A percentile compares a stretch with the other conserved stretches of the same genome.
These are phyloP conservation scores for Kodamaea fukazawae DNA, from an alignment of 805 yeast species.

Conservation along the genomic window DNA sequence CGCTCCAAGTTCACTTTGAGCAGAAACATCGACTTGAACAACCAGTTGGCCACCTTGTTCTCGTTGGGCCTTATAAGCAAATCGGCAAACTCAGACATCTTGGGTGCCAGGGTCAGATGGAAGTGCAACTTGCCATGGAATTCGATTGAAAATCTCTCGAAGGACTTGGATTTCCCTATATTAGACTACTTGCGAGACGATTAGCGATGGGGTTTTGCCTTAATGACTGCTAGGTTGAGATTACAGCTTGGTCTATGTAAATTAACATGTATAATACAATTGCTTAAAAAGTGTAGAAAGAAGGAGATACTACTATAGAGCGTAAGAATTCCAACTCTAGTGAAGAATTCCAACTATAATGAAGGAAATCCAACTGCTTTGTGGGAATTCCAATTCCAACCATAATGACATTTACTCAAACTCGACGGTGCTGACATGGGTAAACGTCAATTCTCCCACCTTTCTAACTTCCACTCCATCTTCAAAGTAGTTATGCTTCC, in stretches of 20 bases:
- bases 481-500: slow-evolving; percentile 51
- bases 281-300: no score
- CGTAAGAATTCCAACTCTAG: no score
- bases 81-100: slow-evolving; percentile 47
- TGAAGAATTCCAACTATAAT: no score
- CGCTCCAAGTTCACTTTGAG: slow-evolving; percentile 35
- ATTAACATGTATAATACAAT: no score
- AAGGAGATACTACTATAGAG: no score
- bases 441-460: slow-evolving; percentile 22
- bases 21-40: slow-evolving; percentile 47
- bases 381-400: no score
- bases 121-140: slow-evolving; percentile 72
- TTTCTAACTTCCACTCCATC: slow-evolving; percentile 44
- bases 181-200: slow-evolving; percentile 54
- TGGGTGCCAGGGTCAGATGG: slow-evolving; percentile 75
- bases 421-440: slow-evolving; percentile 20
- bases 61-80: slow-evolving; percentile 50
- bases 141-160: slow-evolving; percentile 56
- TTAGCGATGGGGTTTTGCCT: background rate
- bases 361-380: no score
- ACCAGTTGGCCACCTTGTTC: slow-evolving; percentile 58
- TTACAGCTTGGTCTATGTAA: no score
- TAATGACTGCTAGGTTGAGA: no score
- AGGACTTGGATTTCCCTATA: slow-evolving; percentile 63
- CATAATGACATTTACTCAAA: slow-evolving; percentile 35